Evolutionary conservation across 805 yeast genomes (phyloP), one percentile per base, ranked within the genome.

Genomic region (Yamadazyma sp.): DNA sequence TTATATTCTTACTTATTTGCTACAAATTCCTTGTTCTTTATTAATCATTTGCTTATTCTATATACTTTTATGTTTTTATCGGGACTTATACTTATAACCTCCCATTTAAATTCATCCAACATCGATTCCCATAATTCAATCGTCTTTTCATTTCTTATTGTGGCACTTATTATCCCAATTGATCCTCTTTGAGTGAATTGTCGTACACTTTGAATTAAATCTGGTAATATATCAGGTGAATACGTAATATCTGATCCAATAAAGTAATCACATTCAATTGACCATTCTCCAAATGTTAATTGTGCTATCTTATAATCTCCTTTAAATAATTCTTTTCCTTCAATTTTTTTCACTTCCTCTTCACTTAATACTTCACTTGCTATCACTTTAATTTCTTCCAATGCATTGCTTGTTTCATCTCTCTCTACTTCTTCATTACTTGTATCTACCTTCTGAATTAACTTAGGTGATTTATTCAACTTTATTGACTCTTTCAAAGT

Each of bases 221-320:
- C 59, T 0, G 79, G 78, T 14, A 86, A 67, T 3, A 78, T 66
- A 3, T 72, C 60, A 2, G 77, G 53, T 50, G 89, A 97, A 56
- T 85, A 89, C 0, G 96, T 86, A 10, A 89, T 86, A 56, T 89
- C 98, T 0, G 96, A 93, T 0, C 89, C 96, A 3, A 86, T 50
- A 0, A 87, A 60, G 1, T 80, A 55, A 47, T 80, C 78, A 20
- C 33, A 28, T 19, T 17, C 22, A 3, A 50, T 48, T 4, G 48
- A 35, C 24, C 60, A 60, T 4, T 55, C 37, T 74, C 95, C 88
- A 81, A 86, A 74, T 5, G 79, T 45, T 23, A 73, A 58, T 26
- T 65, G 73, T 26, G 65, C 11, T 7, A 34, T 28, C 3, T 27
- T 17, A 17, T 31, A 30, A 13, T 7, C 8, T n/a, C 8, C 8